phyloP scores from a whole-genome alignment of 2,329 filamentous ascomycete genomes.

The Pseudogymnoascus sp. region DNA sequence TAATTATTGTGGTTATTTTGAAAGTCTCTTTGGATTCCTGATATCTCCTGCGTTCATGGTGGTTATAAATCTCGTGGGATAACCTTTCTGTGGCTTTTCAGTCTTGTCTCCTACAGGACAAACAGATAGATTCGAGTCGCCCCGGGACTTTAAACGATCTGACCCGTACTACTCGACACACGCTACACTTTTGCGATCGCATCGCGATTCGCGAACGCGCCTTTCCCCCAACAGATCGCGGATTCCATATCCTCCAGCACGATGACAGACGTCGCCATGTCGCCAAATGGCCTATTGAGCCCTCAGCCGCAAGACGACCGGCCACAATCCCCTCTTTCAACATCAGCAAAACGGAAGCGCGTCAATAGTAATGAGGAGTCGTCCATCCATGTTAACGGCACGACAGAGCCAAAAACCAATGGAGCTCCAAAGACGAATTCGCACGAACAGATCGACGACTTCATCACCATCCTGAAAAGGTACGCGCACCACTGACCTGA shows the following conservation, averaged over 20 bases:
- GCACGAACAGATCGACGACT: constrained; percentile 34
- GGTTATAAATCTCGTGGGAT: background rate
- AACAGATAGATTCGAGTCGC: background rate
- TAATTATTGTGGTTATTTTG: constrained; percentile 5
- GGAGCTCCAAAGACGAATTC: constrained; percentile 25
- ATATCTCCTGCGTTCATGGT: background rate
- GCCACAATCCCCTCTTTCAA: constrained; percentile 16
- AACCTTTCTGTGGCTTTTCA: background rate
- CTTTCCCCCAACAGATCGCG: constrained; percentile 10
- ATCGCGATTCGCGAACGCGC: constrained; percentile 19
- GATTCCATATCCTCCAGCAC: constrained; percentile 11
- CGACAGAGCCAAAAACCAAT: constrained; percentile 17
- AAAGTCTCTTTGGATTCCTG: background rate
- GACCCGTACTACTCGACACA: constrained; percentile 1
- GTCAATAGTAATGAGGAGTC: constrained; percentile 37
- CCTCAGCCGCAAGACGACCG: constrained; percentile 26
- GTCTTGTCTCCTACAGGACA: background rate
- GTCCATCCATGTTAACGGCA: constrained; percentile 23
- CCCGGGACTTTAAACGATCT: background rate
- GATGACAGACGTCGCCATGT: constrained; percentile 22
- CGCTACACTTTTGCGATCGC: constrained; percentile 12
- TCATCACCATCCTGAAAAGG: constrained; percentile 38
- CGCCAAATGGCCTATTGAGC: constrained; percentile 36
- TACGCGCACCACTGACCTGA: constrained; percentile 26
- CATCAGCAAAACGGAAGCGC: constrained; percentile 51